Conservation (phyloP, 768 basidiomycete genomes). For the Gautieria morchelliformis region DNA sequence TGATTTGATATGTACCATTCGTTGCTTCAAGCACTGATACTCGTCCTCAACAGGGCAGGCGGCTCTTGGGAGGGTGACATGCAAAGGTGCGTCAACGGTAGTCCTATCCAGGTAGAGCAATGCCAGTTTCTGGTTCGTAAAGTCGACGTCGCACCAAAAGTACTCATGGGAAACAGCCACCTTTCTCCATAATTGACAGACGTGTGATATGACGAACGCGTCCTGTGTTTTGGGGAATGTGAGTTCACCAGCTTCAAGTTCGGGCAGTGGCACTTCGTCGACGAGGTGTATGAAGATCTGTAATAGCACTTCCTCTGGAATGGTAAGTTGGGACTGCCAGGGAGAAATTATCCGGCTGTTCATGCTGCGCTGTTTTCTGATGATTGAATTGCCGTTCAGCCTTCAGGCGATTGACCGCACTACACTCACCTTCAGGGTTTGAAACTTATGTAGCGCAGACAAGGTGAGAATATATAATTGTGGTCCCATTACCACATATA, state of each 20-base stretch:
- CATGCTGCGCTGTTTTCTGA: no score
- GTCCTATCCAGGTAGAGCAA: background rate
- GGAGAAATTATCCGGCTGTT: background rate
- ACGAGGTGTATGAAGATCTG: background rate
- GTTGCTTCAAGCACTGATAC: background rate
- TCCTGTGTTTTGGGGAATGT: no score
- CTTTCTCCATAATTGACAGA: background rate
- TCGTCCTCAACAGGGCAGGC: background rate
- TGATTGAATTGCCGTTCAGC: no score
- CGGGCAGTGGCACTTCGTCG: background rate
- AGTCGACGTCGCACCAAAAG: background rate
- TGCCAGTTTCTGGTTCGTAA: background rate
- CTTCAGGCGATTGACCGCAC: no score
- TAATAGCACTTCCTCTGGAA: background rate
- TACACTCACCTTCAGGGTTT: no score
- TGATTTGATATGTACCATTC: background rate
- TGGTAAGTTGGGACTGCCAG: background rate
- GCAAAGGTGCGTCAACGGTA: background rate
- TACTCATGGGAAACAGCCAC: background rate
- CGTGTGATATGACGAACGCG: background rate
- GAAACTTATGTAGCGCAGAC: no score
- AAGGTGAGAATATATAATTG: no score
- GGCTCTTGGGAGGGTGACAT: background rate
- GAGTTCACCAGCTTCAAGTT: background rate
- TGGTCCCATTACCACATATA: no score